Percentiles rank a stretch among this genome's conserved stretches.
Evolutionary conservation across 768 basidiomycete species (phyloP).

Genomic region (Podaxis pistillaris): DNA sequence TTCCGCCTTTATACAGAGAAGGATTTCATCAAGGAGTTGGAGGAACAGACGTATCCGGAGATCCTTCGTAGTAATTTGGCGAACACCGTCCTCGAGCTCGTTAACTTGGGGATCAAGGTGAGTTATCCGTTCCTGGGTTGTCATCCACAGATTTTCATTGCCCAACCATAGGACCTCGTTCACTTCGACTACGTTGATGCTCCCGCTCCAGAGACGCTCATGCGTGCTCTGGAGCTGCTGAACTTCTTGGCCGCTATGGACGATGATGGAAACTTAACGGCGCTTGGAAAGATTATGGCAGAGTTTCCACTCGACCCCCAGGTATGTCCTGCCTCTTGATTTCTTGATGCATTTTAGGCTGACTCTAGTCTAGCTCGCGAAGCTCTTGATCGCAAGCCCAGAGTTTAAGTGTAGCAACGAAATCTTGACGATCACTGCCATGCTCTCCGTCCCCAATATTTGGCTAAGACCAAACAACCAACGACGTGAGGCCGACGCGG

Average conservation of each 20-base stretch:
- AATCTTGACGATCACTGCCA: constrained; percentile 91
- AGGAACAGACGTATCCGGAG: constrained; percentile 97
- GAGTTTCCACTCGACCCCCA: constrained; percentile 99
- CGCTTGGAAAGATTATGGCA: constrained; percentile 89
- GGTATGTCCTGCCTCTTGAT: constrained; percentile 37
- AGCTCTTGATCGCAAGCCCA: constrained; percentile 91
- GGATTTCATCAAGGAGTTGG: constrained; percentile 93
- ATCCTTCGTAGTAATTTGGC: constrained; percentile 92
- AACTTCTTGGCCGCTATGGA: constrained; percentile 92
- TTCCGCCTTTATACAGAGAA: constrained; percentile 96
- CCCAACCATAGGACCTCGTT: constrained; percentile 65
- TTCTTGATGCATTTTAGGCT: not conserved
- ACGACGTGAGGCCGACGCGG: constrained; percentile 87
- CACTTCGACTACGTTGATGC: constrained; percentile 89
- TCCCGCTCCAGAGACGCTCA: constrained; percentile 93
- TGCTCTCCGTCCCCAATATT: constrained; percentile 96
- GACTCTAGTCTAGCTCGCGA: constrained; percentile 60
- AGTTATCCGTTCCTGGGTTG: constrained; percentile 4
- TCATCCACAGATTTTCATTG: not conserved
- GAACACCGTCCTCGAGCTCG: constrained; percentile 89
- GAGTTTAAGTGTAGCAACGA: constrained; percentile 97
- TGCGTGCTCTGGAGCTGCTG: constrained; percentile 93
- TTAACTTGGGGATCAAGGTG: constrained; percentile 91
- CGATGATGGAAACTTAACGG: constrained; percentile 89
- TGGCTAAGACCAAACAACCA: constrained; percentile 90